Conservation (phyloP, 2,329 filamentous ascomycete species). For the Penicillium vulpinum region DNA sequence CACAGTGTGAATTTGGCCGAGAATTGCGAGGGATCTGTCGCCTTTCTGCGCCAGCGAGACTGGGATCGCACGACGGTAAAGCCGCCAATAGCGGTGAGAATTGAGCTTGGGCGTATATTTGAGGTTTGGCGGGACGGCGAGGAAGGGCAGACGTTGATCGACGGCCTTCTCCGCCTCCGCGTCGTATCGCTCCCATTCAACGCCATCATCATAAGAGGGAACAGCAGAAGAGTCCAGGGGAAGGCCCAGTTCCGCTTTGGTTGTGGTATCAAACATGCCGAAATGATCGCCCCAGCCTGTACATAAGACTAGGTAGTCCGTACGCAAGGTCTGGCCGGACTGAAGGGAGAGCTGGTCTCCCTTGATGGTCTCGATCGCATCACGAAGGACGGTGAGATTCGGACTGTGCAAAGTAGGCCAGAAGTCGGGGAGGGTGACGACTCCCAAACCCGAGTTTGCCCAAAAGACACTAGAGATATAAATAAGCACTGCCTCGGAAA, state of each 20-base stretch:
- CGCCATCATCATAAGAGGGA: too few relatives aligned
- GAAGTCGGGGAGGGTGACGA: constrained; percentile 35
- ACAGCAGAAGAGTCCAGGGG: too few relatives aligned
- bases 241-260: too few relatives aligned
- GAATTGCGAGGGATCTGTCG: neutral
- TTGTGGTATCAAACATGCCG: neutral
- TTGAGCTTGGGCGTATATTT: neutral
- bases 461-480: constrained; percentile 40
- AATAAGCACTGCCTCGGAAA: too few relatives aligned
- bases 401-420: constrained; percentile 34
- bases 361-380: neutral
- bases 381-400: neutral
- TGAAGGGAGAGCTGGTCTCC: neutral
- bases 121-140: too few relatives aligned
- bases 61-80: neutral
- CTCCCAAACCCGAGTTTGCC: constrained; percentile 34
- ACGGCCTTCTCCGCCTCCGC: too few relatives aligned
- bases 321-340: neutral
- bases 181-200: too few relatives aligned
- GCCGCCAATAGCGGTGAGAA: too few relatives aligned
- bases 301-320: too few relatives aligned
- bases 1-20: neutral
- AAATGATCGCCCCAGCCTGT: neutral
- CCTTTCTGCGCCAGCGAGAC: neutral
- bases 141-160: too few relatives aligned